Conservation (phyloP, 2,329 filamentous ascomycete genomes). For the Fusarium dlaminii region DNA sequence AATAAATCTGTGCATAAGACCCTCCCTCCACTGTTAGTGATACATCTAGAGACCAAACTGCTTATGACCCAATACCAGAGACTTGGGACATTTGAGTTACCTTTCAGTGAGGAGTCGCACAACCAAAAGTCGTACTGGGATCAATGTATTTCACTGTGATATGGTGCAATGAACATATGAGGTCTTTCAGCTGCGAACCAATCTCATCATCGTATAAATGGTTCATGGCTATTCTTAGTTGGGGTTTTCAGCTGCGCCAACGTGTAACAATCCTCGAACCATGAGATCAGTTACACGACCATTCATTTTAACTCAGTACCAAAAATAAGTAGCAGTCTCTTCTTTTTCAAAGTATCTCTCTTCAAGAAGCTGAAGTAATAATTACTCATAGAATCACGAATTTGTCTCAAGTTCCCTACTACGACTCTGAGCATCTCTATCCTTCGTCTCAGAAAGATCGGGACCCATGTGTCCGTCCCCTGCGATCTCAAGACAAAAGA, state of each 20-base stretch:
- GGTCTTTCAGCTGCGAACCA: neutral
- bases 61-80: neutral
- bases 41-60: neutral
- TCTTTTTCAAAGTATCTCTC: neutral
- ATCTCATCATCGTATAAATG: neutral
- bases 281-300: neutral
- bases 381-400: neutral
- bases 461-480: neutral
- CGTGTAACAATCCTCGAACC: neutral
- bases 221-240: neutral
- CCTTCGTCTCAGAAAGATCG: conserved; percentile 1
- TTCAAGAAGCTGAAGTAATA: neutral
- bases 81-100: neutral
- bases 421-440: neutral
- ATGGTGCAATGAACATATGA: neutral
- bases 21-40: neutral
- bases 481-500: conserved; percentile 4
- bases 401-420: neutral
- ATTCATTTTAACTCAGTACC: neutral
- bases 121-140: neutral
- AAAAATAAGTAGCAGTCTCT: neutral
- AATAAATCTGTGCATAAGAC: neutral
- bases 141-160: neutral
- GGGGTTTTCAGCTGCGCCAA: neutral
- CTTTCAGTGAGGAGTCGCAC: neutral